Evolutionary conservation across 148 eudicot species (phyloP).

Genomic region (Chenopodium album): DNA sequence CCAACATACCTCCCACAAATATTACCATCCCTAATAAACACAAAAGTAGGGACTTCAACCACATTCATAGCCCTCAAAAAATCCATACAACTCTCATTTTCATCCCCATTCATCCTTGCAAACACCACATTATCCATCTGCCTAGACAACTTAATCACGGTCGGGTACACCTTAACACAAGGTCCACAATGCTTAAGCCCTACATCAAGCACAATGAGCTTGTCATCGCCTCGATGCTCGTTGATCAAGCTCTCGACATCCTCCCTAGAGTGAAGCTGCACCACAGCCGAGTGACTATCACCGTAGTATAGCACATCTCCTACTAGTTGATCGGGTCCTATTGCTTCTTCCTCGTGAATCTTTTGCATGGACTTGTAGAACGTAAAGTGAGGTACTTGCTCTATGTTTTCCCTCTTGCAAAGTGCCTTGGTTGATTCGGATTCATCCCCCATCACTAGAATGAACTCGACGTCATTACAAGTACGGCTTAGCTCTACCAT

Average conservation of each 20-base stretch:
- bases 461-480: constrained; percentile 78
- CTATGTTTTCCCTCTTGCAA: constrained; percentile 61
- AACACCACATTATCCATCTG: constrained; percentile 85
- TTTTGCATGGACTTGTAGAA: constrained; percentile 87
- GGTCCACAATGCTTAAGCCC: constrained; percentile 97
- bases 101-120: constrained; percentile 96
- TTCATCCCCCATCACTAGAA: constrained; percentile 85
- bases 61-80: constrained; percentile 89
- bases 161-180: constrained; percentile 95
- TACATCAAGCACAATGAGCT: constrained; percentile 76
- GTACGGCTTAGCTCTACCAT: constrained; percentile 77
- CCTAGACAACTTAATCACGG: constrained; percentile 80
- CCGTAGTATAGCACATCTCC: constrained; percentile 95
- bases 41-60: constrained; percentile 83
- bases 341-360: constrained; percentile 83
- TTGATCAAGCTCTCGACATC: constrained; percentile 65
- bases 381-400: constrained; percentile 72
- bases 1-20: constrained; percentile 92
- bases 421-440: constrained; percentile 51
- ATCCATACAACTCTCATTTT: constrained; percentile 86
- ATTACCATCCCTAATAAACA: constrained; percentile 85
- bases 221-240: constrained; percentile 48
- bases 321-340: constrained; percentile 61
- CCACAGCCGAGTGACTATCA: constrained; percentile 69
- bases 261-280: constrained; percentile 71